Base-by-base conservation (phyloP, 2,329 filamentous ascomycete species). In the Fusarium sp. region DNA sequence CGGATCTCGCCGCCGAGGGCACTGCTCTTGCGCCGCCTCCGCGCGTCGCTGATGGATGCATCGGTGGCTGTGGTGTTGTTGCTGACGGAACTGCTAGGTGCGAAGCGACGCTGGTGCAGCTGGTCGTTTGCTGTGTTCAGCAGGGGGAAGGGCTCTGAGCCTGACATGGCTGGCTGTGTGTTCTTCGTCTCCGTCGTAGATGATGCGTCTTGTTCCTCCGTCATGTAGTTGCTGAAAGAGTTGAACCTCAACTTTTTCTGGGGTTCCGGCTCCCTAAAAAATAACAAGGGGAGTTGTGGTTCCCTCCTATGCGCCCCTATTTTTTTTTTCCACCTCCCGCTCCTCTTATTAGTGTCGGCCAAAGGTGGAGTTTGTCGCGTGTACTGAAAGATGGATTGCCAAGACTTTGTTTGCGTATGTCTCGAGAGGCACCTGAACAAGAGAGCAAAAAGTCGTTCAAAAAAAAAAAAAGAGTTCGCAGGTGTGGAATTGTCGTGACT, bases 1-100 rank as follows among this genome's bases (percentile, higher is more conserved):
- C 82, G 83, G 65, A 87, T 82, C 58, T 87, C 84, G 64, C 80
- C 80, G 67, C 84, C 85, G 40, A 87, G 79, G 33, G 81, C 83
- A 77, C 85, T 87, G 65, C 85, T 87, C 81, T 87, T 87, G 68
- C 86, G 83, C 69, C 85, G 82, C 61, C 85, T 82, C 69, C 83
- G 83, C 49, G 80, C 74, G 51, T 75, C 73, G 60, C 76, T 79
- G 70, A 75, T 76, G 64, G 80, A 77, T 64, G 79, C 73, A 49
- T 66, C 65, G 9, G 67, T 62, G 40, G 68, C 53, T 61, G 68
- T 73, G 62, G 60, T 67, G 46, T 68, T 67, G 46, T 68, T 72
- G 69, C 56, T 69, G 68, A 57, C 61, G 50, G 46, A 54, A 18
- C 55, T 75, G 70, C 74, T 75, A 57, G 79, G 77, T 62, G 77